These are phyloP conservation scores for Epichloe typhina DNA, from an alignment of 2,329 filamentous ascomycete species.

Conservation along the genomic window DNA sequence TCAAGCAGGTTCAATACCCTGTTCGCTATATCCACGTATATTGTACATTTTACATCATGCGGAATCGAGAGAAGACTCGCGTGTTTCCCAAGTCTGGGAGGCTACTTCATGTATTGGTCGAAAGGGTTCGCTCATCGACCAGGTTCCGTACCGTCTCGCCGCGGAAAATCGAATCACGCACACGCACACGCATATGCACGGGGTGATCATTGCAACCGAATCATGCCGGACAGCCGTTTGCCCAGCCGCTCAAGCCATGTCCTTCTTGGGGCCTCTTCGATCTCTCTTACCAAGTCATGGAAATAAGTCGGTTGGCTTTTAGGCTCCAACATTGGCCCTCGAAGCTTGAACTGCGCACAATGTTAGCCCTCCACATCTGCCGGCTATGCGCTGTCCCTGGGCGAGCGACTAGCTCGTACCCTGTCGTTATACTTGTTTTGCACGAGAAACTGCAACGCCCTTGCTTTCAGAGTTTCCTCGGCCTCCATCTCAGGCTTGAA, in stretches of 20 bases:
- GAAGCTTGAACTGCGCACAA: conserved; percentile 23
- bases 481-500: conserved; percentile 26
- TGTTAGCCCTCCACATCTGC: neutral
- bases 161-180: neutral
- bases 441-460: conserved; percentile 45
- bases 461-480: conserved; percentile 41
- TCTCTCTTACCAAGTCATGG: conserved; percentile 43
- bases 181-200: neutral
- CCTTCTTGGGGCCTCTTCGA: conserved; percentile 48
- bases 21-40: neutral
- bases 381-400: neutral
- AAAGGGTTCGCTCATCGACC: neutral
- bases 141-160: too few species aligned
- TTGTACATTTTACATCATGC: neutral
- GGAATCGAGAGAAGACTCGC: too few species aligned
- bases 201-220: conserved; percentile 38
- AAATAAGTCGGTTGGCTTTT: conserved; percentile 54
- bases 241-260: conserved; percentile 37
- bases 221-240: conserved; percentile 44
- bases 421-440: conserved; percentile 45
- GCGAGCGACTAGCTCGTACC: conserved; percentile 24
- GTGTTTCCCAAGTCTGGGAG: neutral
- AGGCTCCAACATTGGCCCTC: conserved; percentile 40
- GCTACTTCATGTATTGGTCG: neutral
- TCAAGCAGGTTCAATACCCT: neutral